Base-by-base conservation (phyloP, 495 filamentous ascomycete species). In the Pyrenopolyporus hunteri region DNA sequence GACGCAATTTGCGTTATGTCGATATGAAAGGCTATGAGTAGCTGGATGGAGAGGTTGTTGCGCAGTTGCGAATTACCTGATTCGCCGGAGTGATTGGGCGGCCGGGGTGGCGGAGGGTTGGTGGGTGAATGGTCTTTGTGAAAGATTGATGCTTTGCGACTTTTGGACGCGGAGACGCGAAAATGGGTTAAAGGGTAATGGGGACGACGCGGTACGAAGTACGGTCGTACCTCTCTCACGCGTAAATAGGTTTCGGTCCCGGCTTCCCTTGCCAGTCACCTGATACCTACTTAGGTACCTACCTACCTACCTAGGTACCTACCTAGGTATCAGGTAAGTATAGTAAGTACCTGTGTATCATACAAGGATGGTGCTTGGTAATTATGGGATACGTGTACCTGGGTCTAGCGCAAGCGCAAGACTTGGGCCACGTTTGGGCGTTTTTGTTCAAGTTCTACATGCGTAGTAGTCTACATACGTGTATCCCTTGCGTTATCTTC, bases 201-300 rank as follows among this genome's bases (percentile, higher is more conserved):
- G 43, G 44, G 13, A 59, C 25, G 62, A 65, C 62, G 62, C 62
- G 62, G 49, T 59, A 44, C 29, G 37, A 20, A 23, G 32, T 44
- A 44, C 26, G 10, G 1, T 47, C n/a, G n/a, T n/a, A n/a, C 3
- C 22, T 29, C 4, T 6, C 13, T 19, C 28, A 64, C 54, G 54
- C 61, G 55, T 58, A 59, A 64, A 55, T 59, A 58, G 16, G n/a
- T 11, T 36, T n/a, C n/a, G n/a, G n/a, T n/a, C n/a, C n/a, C n/a
- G n/a, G n/a, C n/a, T n/a, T n/a, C n/a, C n/a, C n/a, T 43, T 16
- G 19, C 26, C 29, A 23, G 23, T 46, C 43, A 46, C 43, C 23
- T 39, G 46, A 36, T n/a, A 37, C 3, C 4, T 32, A 31, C 6
- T 1, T 4, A 4, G 33, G 7, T 28, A 45, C 8, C n/a, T 40